Evolutionary conservation across 306 rosid genomes (phyloP), one percentile per base, ranked within the genome.

Genomic region (Prosopis cineraria): DNA sequence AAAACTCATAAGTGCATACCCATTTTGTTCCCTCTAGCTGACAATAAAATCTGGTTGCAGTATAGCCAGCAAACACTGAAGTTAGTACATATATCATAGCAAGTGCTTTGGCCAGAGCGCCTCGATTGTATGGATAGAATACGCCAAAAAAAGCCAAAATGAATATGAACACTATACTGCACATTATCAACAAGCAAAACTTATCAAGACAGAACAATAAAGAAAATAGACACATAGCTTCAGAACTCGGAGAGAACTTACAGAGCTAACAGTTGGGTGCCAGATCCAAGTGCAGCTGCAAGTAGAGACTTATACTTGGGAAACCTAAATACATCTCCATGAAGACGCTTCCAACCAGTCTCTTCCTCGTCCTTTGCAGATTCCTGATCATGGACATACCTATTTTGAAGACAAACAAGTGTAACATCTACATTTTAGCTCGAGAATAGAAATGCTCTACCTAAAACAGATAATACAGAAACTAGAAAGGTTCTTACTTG

Each of bases 1-100:
- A 48, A 64, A 72, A 71, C 43, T 39, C 22, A 24, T 2, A 19
- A 27, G 55, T 36, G 33, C 82, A 58, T 92, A 94, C 97, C 98
- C 98, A 94, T 75, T 90, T 90, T 14, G 97, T 69, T 84, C 97
- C 98, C 81, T 92, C 97, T 36, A 94, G 90, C 78, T 94, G 98
- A 83, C 92, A 87, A 81, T 90, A 94, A 88, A 94, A 92, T 31
- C 97, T 90, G 76, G 98, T 87, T 27, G 98, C 94, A n/a, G 83
- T 77, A 40, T 92, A 92, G 72, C 98, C 98, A 2, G 98, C 97
- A 70, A 94, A 87, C 50, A 92, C 96, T n/a, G 98, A 94, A 60
- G 98, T 92, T 34, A 90, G 97, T 0, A 97, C 96, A 84, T 94
- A 94, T 71, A 94, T 92, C 74, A 94, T 97, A 70, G 90, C 89